Base-by-base conservation (phyloP, 345 rosid species). In the Viola odorata region DNA sequence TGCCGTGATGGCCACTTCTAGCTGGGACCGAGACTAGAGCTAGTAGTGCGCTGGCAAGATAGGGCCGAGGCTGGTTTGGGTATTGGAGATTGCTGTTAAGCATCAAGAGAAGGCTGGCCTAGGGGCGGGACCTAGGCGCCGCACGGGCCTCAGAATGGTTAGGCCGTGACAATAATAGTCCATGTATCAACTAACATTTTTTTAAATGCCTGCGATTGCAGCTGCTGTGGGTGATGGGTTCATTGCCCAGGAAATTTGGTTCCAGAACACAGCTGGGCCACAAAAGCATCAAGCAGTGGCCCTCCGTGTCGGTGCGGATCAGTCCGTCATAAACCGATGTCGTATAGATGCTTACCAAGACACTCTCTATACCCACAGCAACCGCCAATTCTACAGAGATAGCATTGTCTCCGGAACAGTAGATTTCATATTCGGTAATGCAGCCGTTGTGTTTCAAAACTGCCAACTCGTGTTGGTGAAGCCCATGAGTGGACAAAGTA, bases 171-270 rank as follows among this genome's bases (percentile, higher is more conserved):
- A n/a, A n/a, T 4, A 9, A 4, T 47, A 4, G 50, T 32, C 36
- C 6, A 38, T 2, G 12, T 7, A 12, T 55, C 39, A 37, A 55
- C 3, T 12, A 2, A 38, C 12, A 6, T 1, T 23, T 23, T 44
- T 6, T 58, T 3, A 23, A 3, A 53, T 53, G 16, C 44, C 10
- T 50, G 50, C 42, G 2, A 23, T 36, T 15, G 44, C 58, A 66
- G 70, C 59, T 15, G 70, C 63, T 52, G 70, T 41, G n/a, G 64
- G 64, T 9, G 70, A 67, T 45, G 65, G 65, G 50, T 67, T 67
- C 64, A 60, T 60, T 44, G 71, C 71, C 12, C 65, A 67, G 36
- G 71, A 67, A 39, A 60, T 59, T 5, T 15, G 60, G 59, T 60
- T 67, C 47, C 48, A 37, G 6, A 67, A 67, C 55, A 59, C 65